Conservation (phyloP, 352 stramenopile genomes). For the Phytophthora chlamydospora region DNA sequence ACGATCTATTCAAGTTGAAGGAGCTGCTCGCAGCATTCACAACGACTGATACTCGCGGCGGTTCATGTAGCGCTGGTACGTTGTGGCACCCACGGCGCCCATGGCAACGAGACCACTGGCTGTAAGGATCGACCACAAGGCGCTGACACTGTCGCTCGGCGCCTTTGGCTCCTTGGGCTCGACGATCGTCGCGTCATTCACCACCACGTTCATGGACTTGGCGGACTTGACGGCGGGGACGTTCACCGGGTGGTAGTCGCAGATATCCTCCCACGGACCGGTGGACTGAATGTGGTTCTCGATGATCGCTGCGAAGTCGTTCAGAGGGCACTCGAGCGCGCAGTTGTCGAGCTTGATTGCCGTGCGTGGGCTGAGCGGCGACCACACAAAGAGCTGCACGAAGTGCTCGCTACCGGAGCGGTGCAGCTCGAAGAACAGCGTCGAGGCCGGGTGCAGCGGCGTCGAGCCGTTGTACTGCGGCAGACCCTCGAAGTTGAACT, state of each 20-base stretch:
- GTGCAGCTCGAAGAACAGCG: constrained; percentile 80
- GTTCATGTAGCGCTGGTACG: constrained; percentile 52
- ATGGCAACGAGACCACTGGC: constrained; percentile 44
- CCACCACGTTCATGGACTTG: constrained; percentile 37
- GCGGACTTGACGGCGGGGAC: constrained; percentile 18
- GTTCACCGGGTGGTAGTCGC: constrained; percentile 67
- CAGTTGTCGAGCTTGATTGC: constrained; percentile 69
- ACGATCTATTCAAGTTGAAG: background rate
- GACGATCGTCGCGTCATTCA: constrained; percentile 34
- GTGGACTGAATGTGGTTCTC: constrained; percentile 59
- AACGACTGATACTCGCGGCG: constrained; percentile 52
- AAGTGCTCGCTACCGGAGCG: constrained; percentile 47
- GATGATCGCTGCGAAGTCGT: constrained; percentile 64
- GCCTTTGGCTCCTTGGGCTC: constrained; percentile 17
- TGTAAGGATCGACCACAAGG: constrained; percentile 46
- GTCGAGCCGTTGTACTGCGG: constrained; percentile 73
- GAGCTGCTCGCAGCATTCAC: constrained; percentile 18
- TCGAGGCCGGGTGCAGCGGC: constrained; percentile 67
- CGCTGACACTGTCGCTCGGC: constrained; percentile 4
- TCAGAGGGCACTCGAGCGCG: constrained; percentile 58
- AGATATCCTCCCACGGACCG: constrained; percentile 77
- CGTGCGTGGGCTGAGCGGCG: constrained; percentile 54
- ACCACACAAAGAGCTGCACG: constrained; percentile 77
- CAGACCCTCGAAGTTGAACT: constrained; percentile 73
- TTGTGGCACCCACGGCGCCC: constrained; percentile 42